These are phyloP conservation scores for Paulownia fortunei DNA, from an alignment of 257 asterid species.

Conservation along the genomic window DNA sequence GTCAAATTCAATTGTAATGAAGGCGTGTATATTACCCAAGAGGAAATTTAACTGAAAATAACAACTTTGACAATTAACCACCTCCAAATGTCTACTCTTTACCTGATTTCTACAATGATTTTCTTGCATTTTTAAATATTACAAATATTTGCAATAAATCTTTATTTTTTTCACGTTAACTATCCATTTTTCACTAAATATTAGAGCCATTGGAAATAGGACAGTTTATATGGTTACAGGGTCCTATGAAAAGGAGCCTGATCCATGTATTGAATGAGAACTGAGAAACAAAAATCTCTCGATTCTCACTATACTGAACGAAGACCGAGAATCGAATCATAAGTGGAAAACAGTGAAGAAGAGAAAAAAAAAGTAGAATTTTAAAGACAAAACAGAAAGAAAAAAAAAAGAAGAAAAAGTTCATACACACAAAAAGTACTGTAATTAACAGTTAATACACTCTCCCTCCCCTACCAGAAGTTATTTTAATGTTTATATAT, in stretches of 20 bases:
- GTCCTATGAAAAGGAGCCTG: slow-evolving; percentile 12
- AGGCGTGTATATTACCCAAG: slow-evolving; percentile 10
- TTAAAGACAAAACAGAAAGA: slow-evolving; percentile 3
- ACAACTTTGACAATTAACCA: too few species aligned
- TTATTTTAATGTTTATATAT: slow-evolving; percentile 32
- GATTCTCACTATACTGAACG: slow-evolving; percentile 21
- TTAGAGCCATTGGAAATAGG: too few species aligned
- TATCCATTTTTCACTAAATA: too few species aligned
- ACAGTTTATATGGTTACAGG: too few species aligned
- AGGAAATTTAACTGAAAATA: too few species aligned
- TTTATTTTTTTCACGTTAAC: too few species aligned
- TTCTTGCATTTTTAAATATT: too few species aligned
- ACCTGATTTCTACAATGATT: too few species aligned
- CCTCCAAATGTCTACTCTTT: too few species aligned
- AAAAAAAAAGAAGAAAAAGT: neutral
- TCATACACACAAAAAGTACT: neutral
- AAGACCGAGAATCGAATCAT: slow-evolving; percentile 44
- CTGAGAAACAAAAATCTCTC: slow-evolving; percentile 29
- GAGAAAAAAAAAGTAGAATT: slow-evolving; percentile 7
- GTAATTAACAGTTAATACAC: slow-evolving; percentile 34
- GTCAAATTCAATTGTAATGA: slow-evolving; percentile 20
- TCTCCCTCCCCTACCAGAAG: slow-evolving; percentile 14
- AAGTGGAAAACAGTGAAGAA: slow-evolving; percentile 28
- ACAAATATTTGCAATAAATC: too few species aligned
- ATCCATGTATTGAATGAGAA: slow-evolving; percentile 33